Evolutionary conservation across 495 filamentous ascomycete species (phyloP).

Genomic region (Glonium stellatum): DNA sequence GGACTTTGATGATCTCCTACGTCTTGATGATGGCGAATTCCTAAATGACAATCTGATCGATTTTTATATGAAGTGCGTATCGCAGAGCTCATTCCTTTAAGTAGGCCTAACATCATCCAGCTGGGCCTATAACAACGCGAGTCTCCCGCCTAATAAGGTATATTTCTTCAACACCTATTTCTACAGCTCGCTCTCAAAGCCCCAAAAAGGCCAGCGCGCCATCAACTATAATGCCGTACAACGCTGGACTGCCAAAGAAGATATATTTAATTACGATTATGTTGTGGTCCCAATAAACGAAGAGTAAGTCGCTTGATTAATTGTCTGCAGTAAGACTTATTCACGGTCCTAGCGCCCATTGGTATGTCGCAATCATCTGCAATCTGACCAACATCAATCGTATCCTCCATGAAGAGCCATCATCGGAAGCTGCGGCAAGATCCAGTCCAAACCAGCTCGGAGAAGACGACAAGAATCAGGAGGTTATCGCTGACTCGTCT

Average conservation of each 20-base stretch:
- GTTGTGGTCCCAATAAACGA: conserved; percentile 91
- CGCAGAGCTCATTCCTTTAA: neutral
- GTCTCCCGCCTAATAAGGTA: conserved; percentile 50
- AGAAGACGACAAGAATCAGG: neutral
- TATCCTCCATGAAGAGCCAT: neutral
- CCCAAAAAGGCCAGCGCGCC: conserved; percentile 45
- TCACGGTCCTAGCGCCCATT: conserved; percentile 49
- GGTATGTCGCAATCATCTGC: conserved; percentile 95
- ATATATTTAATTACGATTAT: conserved; percentile 81
- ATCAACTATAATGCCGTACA: conserved; percentile 79
- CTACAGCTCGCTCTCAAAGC: conserved; percentile 63
- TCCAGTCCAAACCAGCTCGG: conserved; percentile 19
- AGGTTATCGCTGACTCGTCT: neutral
- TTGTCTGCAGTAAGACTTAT: neutral
- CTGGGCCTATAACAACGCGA: conserved; percentile 51
- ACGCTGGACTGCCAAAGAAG: conserved; percentile 80
- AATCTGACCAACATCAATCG: conserved; percentile 57
- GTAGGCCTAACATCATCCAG: conserved; percentile 37
- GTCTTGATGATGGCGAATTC: conserved; percentile 77
- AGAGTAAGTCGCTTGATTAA: conserved; percentile 28
- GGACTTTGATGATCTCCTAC: conserved; percentile 67
- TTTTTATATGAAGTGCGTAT: conserved; percentile 61
- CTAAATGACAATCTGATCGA: conserved; percentile 87
- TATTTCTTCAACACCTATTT: conserved; percentile 94
- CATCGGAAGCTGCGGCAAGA: conserved; percentile 31